Conservation (phyloP, 2,329 filamentous ascomycete genomes). For the Leptodontidium sp. region DNA sequence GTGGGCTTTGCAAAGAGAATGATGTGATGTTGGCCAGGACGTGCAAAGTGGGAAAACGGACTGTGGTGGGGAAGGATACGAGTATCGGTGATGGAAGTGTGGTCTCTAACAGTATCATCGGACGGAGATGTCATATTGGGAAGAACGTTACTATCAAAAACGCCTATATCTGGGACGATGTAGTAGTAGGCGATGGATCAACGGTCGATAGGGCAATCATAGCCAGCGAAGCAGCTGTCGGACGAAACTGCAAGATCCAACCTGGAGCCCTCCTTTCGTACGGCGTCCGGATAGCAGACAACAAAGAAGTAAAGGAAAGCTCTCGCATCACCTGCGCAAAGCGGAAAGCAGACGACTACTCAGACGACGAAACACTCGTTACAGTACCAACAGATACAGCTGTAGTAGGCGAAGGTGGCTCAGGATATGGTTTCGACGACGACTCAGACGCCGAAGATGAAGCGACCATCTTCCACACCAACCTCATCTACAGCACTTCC, state of each 20-base stretch:
- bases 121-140: constrained; percentile 85
- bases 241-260: constrained; percentile 73
- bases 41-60: constrained; percentile 72
- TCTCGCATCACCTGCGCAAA: constrained; percentile 54
- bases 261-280: constrained; percentile 82
- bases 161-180: constrained; percentile 89
- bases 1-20: constrained; percentile 80
- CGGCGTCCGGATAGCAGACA: constrained; percentile 75
- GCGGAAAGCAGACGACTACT: constrained; percentile 50
- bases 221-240: constrained; percentile 75
- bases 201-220: constrained; percentile 77
- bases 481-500: constrained; percentile 47
- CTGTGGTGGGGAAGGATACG: constrained; percentile 80
- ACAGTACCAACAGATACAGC: constrained; percentile 55
- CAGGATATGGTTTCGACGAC: constrained; percentile 71
- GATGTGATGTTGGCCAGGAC: constrained; percentile 77
- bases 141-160: constrained; percentile 81
- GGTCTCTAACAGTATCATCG: constrained; percentile 81
- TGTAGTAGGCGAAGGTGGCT: constrained; percentile 65
- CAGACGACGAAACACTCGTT: constrained; percentile 30
- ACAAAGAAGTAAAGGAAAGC: constrained; percentile 53
- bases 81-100: constrained; percentile 76
- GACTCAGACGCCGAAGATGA: constrained; percentile 67
- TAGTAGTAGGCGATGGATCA: constrained; percentile 77
- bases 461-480: constrained; percentile 60